A percentile compares a stretch with the other conserved stretches of the same genome.
Conservation (phyloP, 352 stramenopile genomes). For the Phytopythium delawarense region DNA sequence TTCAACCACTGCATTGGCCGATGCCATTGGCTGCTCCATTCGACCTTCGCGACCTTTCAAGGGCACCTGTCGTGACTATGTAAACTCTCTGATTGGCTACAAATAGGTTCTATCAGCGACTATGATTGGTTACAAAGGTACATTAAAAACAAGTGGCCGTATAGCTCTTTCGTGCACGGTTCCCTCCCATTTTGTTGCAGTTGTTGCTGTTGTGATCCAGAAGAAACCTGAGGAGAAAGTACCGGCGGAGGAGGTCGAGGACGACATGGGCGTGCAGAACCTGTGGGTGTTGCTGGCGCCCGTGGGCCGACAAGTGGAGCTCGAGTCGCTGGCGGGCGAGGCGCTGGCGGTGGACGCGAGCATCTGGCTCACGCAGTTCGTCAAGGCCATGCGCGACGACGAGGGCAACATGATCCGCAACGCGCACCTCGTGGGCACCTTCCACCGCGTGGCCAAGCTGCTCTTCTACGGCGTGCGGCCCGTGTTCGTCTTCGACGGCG, state of each 20-base stretch:
- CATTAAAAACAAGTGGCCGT: not conserved
- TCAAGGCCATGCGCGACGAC: conserved; percentile 97
- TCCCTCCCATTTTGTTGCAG: conserved; percentile 3
- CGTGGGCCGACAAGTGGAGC: conserved; percentile 94
- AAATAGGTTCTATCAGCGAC: not conserved
- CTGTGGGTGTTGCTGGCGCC: conserved; percentile 97
- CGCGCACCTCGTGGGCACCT: conserved; percentile 93
- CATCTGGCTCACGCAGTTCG: conserved; percentile 99
- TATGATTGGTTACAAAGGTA: not conserved
- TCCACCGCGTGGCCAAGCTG: conserved; percentile 92
- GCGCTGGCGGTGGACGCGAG: conserved; percentile 97
- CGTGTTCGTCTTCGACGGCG: conserved; percentile 99
- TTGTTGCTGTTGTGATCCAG: not conserved
- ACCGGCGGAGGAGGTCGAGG: not conserved
- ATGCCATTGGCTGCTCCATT: not conserved
- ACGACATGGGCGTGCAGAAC: conserved; percentile 97
- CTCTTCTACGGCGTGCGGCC: conserved; percentile 96
- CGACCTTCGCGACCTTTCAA: not conserved
- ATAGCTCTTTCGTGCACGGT: conserved; percentile 1
- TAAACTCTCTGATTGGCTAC: not conserved
- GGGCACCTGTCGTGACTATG: not conserved
- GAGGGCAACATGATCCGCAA: conserved; percentile 94
- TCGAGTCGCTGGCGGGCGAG: conserved; percentile 96
- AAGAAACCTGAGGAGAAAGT: not conserved
- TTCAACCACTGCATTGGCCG: not conserved